A percentile compares a stretch with the other conserved stretches of the same genome.
Evolutionary conservation across 2,329 filamentous ascomycete species (phyloP).

Genomic region (Chaetomiaceae sp.): DNA sequence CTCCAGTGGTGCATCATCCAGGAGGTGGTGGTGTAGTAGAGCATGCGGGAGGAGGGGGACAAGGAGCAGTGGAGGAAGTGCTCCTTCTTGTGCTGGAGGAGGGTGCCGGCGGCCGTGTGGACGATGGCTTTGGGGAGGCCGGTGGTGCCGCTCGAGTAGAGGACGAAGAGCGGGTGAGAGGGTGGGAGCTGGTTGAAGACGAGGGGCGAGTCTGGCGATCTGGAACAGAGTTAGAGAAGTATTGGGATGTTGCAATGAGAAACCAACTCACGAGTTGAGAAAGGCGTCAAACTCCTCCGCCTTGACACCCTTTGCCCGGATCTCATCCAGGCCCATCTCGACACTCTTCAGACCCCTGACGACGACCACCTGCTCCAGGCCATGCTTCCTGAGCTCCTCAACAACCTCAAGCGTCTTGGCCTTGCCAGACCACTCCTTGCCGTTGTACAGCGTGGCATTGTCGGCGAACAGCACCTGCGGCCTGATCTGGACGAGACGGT

Average conservation of each 20-base stretch:
- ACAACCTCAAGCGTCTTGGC: constrained; percentile 77
- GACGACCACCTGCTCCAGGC: constrained; percentile 67
- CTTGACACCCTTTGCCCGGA: constrained; percentile 38
- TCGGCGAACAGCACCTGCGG: constrained; percentile 82
- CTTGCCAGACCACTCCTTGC: constrained; percentile 76
- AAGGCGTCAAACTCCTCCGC: constrained; percentile 45
- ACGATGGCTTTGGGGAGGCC: constrained; percentile 87
- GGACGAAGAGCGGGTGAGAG: constrained; percentile 86
- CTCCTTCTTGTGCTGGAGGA: constrained; percentile 97
- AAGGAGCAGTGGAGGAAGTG: constrained; percentile 85
- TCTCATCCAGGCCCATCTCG: constrained; percentile 39
- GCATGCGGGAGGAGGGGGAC: constrained; percentile 64
- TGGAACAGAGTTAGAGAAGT: constrained; percentile 18
- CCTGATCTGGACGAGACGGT: constrained; percentile 79
- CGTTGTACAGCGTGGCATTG: constrained; percentile 86
- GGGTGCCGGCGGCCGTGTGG: constrained; percentile 82
- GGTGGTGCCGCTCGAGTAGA: constrained; percentile 92
- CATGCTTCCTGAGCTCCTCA: constrained; percentile 52
- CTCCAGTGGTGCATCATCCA: constrained; percentile 99
- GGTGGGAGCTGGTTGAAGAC: constrained; percentile 74
- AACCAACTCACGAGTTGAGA: constrained; percentile 34
- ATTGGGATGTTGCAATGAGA: not conserved
- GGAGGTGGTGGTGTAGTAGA: constrained; percentile 92
- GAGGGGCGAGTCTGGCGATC: constrained; percentile 43
- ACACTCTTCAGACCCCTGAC: constrained; percentile 59